phyloP scores from a whole-genome alignment of 1,284 basidiomycete species.

The Puccinia sorghi region DNA sequence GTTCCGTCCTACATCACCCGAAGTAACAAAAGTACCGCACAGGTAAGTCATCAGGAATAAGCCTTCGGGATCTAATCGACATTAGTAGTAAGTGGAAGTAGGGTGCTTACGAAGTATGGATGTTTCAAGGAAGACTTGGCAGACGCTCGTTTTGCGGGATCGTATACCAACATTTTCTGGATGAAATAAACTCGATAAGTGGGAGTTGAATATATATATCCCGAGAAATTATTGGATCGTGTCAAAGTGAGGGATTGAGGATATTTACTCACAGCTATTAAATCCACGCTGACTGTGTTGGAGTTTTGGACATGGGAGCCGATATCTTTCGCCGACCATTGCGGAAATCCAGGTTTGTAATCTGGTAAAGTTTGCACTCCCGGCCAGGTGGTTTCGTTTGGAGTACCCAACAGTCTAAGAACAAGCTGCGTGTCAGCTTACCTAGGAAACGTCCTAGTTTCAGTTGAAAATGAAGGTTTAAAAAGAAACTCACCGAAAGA shows the following conservation, averaged over 20 bases:
- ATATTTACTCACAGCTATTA: conserved; percentile 66
- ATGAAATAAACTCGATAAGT: conserved; percentile 11
- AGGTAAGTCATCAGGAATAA: no score
- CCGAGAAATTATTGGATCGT: not conserved
- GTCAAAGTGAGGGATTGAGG: not conserved
- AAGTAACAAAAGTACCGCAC: no score
- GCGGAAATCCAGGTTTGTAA: conserved; percentile 95
- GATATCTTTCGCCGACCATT: conserved; percentile 74
- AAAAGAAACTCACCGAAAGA: conserved; percentile 72
- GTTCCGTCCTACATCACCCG: no score
- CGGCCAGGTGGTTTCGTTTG: conserved; percentile 87
- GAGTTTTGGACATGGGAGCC: conserved; percentile 66
- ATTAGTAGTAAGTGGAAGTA: no score
- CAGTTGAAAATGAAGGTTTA: not conserved
- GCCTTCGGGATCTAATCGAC: no score
- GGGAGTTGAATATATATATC: not conserved
- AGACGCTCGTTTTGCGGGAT: conserved; percentile 90
- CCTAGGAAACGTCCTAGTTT: not conserved
- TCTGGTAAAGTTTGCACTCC: conserved; percentile 86
- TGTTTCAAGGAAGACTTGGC: conserved; percentile 82
- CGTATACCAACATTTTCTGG: conserved; percentile 81
- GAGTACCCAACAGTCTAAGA: conserved; percentile 86
- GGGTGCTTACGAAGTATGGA: conserved; percentile 67
- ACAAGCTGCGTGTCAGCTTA: conserved; percentile 30
- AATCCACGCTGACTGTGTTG: conserved; percentile 70